Conservation (phyloP, 768 basidiomycete genomes). For the Suillus sp. region DNA sequence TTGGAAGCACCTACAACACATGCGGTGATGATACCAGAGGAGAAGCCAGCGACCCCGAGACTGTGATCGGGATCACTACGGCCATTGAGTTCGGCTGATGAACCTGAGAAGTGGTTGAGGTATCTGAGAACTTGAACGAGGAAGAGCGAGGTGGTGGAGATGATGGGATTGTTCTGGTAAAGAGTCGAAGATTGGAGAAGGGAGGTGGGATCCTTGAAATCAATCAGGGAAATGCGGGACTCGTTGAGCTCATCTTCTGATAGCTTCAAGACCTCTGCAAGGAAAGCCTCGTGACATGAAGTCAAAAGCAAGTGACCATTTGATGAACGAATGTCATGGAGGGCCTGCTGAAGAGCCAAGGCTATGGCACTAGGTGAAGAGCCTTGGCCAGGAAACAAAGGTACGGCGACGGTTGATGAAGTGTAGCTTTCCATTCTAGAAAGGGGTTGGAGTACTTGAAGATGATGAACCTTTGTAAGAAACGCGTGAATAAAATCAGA, state of each 20-base stretch:
- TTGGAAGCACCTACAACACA: slow-evolving; percentile 50
- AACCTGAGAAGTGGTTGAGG: slow-evolving; percentile 42
- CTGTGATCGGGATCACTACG: slow-evolving; percentile 34
- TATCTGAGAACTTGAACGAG: slow-evolving; percentile 56
- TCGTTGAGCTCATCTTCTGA: slow-evolving; percentile 37
- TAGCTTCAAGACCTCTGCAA: slow-evolving; percentile 49
- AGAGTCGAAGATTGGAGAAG: slow-evolving; percentile 42
- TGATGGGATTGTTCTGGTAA: slow-evolving; percentile 47
- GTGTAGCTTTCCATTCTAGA: neutral
- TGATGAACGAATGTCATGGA: slow-evolving; percentile 44
- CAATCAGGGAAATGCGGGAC: slow-evolving; percentile 41
- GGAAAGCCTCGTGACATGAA: slow-evolving; percentile 53
- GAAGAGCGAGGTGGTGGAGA: slow-evolving; percentile 51
- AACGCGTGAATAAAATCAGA: neutral
- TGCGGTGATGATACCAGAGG: slow-evolving; percentile 58
- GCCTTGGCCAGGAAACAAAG: slow-evolving; percentile 62
- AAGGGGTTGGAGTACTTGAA: neutral
- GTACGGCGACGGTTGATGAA: slow-evolving; percentile 33
- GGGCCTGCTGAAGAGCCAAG: slow-evolving; percentile 39
- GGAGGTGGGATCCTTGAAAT: slow-evolving; percentile 44
- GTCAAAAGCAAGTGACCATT: slow-evolving; percentile 47
- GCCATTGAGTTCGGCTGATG: slow-evolving; percentile 13
- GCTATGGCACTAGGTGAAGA: slow-evolving; percentile 36
- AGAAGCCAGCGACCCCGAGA: slow-evolving; percentile 51
- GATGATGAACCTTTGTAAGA: neutral